Evolutionary conservation across 2,329 filamentous ascomycete species (phyloP), one percentile per base, ranked within the genome.

Genomic region (Aspergillus costaricaensis): DNA sequence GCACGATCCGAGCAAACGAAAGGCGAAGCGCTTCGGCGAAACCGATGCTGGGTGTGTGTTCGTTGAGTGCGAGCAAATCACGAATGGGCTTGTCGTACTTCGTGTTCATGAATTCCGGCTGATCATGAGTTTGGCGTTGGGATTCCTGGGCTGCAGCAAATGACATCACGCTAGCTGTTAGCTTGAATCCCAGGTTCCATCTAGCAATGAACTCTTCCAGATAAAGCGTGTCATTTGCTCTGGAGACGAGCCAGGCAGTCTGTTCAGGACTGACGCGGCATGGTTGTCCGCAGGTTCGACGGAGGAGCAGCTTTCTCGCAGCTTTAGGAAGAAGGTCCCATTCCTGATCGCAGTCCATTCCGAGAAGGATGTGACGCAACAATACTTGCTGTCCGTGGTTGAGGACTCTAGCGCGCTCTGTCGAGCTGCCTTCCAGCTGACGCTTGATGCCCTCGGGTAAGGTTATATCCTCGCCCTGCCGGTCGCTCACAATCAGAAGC

Each of bases 171-270:
- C 64, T 69, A 32, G 68, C 58, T 2, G 67, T 67, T 48, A 67
- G 66, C 25, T 75, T 75, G 2, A 77, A 79, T 4, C 78, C 79
- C 15, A 82, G 76, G 62, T 83, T 80, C 62, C 79, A 81, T 30
- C 81, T 72, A 32, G 80, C 77, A 43, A 83, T 68, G 32, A 81
- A 77, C 6, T 74, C 70, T 58, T 80, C 74, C 4, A 79, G 70
- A 17, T 72, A 60, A 5, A 65, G 52, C 8, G 50, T 76, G 15
- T 74, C 71, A 12, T 25, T 61, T 70, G 59, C 61, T 67, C 10
- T 72, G 61, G 12, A 30, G 53, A 78, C 74, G 9, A 82, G 76
- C 79, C 79, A 82, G 5, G 71, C 65, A 56, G 74, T 70, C 51
- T 81, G 74, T 1, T 65, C 70, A 8, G 75, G 73, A 0, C 76